Base-by-base conservation (phyloP, 805 yeast genomes). In the Cyberlindnera subsufficiens region DNA sequence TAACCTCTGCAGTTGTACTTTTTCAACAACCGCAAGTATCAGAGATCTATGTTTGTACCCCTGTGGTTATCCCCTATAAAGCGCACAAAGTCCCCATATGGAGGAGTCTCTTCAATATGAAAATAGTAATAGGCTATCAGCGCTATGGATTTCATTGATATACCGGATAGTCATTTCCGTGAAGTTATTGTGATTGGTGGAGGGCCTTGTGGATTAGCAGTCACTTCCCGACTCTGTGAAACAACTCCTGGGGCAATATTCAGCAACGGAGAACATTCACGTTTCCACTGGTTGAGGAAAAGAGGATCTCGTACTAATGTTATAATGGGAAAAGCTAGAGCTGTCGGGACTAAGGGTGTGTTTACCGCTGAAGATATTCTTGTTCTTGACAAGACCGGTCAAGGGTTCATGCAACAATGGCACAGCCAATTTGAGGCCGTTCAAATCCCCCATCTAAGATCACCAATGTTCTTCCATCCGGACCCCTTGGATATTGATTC, bases 391-490 rank as follows among this genome's bases (percentile, higher is more conserved):
- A 63, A 59, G 13, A 37, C 35, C 11, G 42, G 59, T 10, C 65
- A 62, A 35, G 39, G 42, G 10, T 69, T 68, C 46, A 50, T 68
- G 58, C 67, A 68, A 1, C 72, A 67, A 46, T 71, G 75, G 75
- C 63, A 67, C 44, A 61, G 59, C 33, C 75, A 71, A 45, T 69
- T 71, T 52, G 59, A 52, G 2, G 50, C 65, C 3, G 68, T 74
- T 49, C 63, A 63, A 39, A 71, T 71, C 27, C 74, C 74, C 1
- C 59, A 54, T 42, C 55, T 71, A 10, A 52, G 75, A 18, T 66
- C 72, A 5, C 75, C 76, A 4, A 71, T 71, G 75, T 69, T 71
- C 43, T 71, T 71, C 49, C 76, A 71, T 42, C 67, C 68, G 0
- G 75, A 71, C 43, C 74, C 75, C 0, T 62, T 56, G 3, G 68